Conservation (phyloP, 495 filamentous ascomycete species). For the Clohesyomyces aquaticus region DNA sequence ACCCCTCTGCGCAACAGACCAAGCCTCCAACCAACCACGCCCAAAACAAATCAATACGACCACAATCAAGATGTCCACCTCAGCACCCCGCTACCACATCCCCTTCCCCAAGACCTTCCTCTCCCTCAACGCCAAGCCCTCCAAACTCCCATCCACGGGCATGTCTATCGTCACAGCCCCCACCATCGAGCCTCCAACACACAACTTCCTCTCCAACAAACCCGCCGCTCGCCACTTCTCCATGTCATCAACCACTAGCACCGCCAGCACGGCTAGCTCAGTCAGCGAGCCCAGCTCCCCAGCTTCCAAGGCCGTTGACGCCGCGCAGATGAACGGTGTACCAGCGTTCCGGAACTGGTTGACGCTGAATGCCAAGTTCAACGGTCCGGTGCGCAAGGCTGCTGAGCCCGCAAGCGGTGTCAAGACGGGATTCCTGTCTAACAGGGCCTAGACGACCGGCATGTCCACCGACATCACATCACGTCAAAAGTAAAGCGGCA, state of each 20-base stretch:
- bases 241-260: constrained; percentile 13
- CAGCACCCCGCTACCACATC: constrained; percentile 29
- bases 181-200: constrained; percentile 2
- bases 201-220: constrained; percentile 36
- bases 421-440: constrained; percentile 23
- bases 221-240: constrained; percentile 23
- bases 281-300: constrained; percentile 10
- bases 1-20: neutral
- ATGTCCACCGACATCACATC: no score
- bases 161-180: neutral
- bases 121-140: constrained; percentile 27
- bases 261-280: constrained; percentile 18
- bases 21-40: constrained; percentile 5
- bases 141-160: neutral
- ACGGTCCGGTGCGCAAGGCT: no score
- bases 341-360: neutral
- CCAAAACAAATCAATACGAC: neutral
- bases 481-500: no score
- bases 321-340: neutral
- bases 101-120: constrained; percentile 34
- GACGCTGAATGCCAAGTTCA: constrained; percentile 28
- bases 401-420: neutral
- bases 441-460: constrained; percentile 28
- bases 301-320: constrained; percentile 5
- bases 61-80: constrained; percentile 27